Conservation (phyloP, 768 basidiomycete species). For the Suillus clintonianus region DNA sequence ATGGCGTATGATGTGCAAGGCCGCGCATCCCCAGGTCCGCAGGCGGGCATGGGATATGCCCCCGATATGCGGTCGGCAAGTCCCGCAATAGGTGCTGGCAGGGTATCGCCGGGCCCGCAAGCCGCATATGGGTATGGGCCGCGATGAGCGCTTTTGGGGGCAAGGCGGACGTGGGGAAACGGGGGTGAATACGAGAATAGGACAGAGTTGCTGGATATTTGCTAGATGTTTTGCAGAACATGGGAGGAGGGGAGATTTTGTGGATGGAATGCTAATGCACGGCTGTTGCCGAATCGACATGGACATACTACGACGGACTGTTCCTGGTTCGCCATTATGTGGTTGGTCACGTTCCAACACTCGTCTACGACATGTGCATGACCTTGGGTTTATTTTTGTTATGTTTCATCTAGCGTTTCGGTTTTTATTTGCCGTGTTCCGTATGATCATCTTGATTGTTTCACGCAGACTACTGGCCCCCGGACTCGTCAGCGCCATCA, state of each 20-base stretch:
- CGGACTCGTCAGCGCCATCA: constrained; percentile 17
- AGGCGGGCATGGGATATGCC: constrained; percentile 40
- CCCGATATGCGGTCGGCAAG: constrained; percentile 31
- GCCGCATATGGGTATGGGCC: constrained; percentile 44
- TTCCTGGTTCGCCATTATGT: constrained; percentile 6
- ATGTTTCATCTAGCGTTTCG: constrained; percentile 15
- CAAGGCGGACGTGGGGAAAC: not conserved
- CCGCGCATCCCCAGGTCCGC: constrained; percentile 43
- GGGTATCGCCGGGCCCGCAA: constrained; percentile 49
- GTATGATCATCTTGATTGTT: not conserved
- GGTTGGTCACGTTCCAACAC: constrained; percentile 23
- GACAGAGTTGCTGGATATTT: constrained; percentile 1
- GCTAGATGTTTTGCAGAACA: constrained; percentile 12
- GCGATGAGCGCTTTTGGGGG: constrained; percentile 19
- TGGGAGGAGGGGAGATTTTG: constrained; percentile 9
- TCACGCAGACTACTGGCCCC: not conserved
- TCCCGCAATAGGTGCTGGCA: constrained; percentile 30
- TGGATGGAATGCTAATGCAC: constrained; percentile 15
- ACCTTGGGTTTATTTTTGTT: constrained; percentile 13
- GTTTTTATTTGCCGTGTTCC: constrained; percentile 20
- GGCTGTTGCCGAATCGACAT: constrained; percentile 10
- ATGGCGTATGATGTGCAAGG: constrained; percentile 39
- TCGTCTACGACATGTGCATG: constrained; percentile 10
- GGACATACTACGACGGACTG: constrained; percentile 20
- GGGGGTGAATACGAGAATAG: not conserved